Base-by-base conservation (phyloP, 345 rosid genomes). In the Zanthoxylum bungeanum region DNA sequence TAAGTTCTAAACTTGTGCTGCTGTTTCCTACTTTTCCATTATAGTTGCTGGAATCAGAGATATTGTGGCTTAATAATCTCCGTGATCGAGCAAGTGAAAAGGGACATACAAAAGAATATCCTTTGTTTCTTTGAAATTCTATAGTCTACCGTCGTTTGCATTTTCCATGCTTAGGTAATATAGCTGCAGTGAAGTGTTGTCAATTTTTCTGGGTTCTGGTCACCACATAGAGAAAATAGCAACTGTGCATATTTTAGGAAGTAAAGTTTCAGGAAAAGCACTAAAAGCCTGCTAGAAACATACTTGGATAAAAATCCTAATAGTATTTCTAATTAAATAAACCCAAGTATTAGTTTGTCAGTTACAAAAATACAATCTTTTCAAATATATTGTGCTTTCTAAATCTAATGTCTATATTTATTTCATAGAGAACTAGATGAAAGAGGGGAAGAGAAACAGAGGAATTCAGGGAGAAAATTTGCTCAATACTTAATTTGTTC, bases 81-180 rank as follows among this genome's bases (percentile, higher is more conserved):
- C 82, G 88, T 60, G 97, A 95, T 81, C 91, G 85, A 76, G 99
- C 99, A 70, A 92, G 86, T 72, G 97, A 92, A 80, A 87, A 84
- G 77, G 93, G 93, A 59, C 90, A 66, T 5, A 68, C 73, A 69
- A 89, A 89, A 73, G 93, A 91, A 92, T 95, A 95, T 95, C 99
- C 99, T 95, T 76, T 85, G 69, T 60, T 82, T 12, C 61, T 79
- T 58, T 69, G 69, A 73, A 22, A 67, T 71, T 79, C 47, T 47
- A 34, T 66, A 22, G 33, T 44, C 24, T 60, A 46, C 17, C 40
- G 56, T 46, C 2, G 5, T 47, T 30, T 64, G 34, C 5, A 31
- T 64, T 59, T 68, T 60, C 2, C 22, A 7, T 25, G 60, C 59
- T 53, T 49, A 53, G 57, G 25, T 27, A 4, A 56, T 57, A 42